Base-by-base conservation (phyloP, 2,329 filamentous ascomycete genomes). In the Tolypocladium tropicale region DNA sequence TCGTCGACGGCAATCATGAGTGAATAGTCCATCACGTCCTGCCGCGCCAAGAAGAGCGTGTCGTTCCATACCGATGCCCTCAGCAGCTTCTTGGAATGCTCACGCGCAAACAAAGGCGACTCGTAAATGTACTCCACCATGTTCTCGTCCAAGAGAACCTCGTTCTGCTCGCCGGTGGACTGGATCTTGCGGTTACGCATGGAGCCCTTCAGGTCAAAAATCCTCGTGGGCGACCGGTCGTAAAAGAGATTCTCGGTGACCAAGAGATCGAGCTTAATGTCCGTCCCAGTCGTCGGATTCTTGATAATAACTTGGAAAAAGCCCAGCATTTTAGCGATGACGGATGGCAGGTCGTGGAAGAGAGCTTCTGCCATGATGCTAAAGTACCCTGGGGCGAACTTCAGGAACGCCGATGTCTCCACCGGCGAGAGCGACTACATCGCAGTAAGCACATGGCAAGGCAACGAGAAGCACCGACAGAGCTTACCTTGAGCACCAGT, bases 51-150 rank as follows among this genome's bases (percentile, higher is more conserved):
- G 75, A 97, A 99, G 32, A 99, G 78, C 1, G 95, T 99, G 68
- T 99, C 95, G 68, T 99, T 99, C 85, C 91, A 97, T 2, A 99
- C 92, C 11, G 89, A 94, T 54, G 89, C 89, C 59, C 90, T 84
- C 34, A 99, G 82, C 14, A 97, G 80, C 69, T 95, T 96, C 76
- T 96, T 96, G 28, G 90, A 93, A 72, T 99, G 93, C 70, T 99
- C 94, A 51, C 95, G 85, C 11, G 93, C 88, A 70, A 99, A 99
- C 18, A 99, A 80, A 0, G 94, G 95, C 2, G 90, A 95, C 69
- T 99, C 94, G 65, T 96, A 99, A 60, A 99, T 97, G 69, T 95
- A 97, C 70, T 99, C 95, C 11, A 99, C 94, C 81, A 99, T 94
- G 72, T 99, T 99, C 68, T 99, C 95, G 67, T 99, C 94, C 1